These are phyloP conservation scores for Middelhovenomyces tepae DNA, from an alignment of 805 yeast species.

Conservation along the genomic window DNA sequence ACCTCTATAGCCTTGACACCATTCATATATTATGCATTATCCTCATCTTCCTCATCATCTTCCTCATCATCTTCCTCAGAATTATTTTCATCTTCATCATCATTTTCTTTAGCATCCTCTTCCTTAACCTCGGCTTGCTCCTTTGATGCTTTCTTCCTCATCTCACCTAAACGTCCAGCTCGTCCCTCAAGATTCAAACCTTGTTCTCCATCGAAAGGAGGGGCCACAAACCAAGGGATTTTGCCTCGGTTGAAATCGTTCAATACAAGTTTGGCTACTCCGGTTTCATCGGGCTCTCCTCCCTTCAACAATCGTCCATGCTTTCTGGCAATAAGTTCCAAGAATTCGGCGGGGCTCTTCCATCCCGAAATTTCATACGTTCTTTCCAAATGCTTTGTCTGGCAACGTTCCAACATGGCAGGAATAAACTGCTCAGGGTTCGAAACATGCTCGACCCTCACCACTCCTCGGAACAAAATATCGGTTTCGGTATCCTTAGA, in stretches of 20 bases:
- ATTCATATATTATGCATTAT: conserved; percentile 1
- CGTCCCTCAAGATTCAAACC: conserved; percentile 12
- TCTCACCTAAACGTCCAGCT: conserved; percentile 18
- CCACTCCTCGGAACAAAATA: conserved; percentile 92
- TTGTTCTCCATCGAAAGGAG: conserved; percentile 74
- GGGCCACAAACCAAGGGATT: conserved; percentile 96
- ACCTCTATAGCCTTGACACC: background rate
- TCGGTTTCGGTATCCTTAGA: conserved; percentile 83
- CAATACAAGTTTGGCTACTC: conserved; percentile 81
- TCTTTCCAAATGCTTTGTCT: conserved; percentile 83
- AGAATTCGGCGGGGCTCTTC: conserved; percentile 64
- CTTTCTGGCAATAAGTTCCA: conserved; percentile 86
- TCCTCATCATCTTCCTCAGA: conserved; percentile 8
- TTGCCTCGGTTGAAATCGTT: conserved; percentile 96
- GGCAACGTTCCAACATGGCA: conserved; percentile 74
- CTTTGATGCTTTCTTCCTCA: conserved; percentile 12
- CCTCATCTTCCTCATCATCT: conserved; percentile 10
- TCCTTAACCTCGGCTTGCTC: conserved; percentile 6
- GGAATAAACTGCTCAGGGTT: conserved; percentile 94
- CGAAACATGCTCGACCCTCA: conserved; percentile 95
- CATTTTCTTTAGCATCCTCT: conserved; percentile 3
- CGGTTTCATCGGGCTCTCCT: conserved; percentile 95
- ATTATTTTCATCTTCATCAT: conserved; percentile 3
- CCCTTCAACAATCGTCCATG: conserved; percentile 90
- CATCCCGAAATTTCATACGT: conserved; percentile 93